phyloP scores from a whole-genome alignment of 768 basidiomycete genomes.

The Xerocomellus intermedius region DNA sequence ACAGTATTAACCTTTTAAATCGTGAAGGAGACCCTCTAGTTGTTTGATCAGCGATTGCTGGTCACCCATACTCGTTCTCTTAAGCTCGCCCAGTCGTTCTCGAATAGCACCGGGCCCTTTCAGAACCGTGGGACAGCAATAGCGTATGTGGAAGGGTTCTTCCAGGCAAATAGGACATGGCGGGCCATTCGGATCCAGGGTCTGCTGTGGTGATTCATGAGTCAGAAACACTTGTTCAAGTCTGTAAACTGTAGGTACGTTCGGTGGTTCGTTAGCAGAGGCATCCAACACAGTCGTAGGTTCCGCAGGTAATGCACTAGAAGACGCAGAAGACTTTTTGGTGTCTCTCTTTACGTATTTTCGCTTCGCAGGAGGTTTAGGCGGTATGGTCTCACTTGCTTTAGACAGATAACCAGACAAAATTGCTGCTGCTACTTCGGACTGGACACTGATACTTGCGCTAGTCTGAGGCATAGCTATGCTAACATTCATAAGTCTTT shows the following conservation, averaged over 20 bases:
- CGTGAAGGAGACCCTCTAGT: slow-evolving; percentile 36
- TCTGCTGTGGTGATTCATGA: background rate
- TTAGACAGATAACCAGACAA: slow-evolving; percentile 5
- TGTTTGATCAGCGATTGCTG: slow-evolving; percentile 38
- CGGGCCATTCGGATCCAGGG: slow-evolving; percentile 3
- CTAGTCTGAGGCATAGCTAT: slow-evolving; percentile 20
- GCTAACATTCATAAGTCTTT: slow-evolving; percentile 22
- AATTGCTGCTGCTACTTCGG: slow-evolving; percentile 22
- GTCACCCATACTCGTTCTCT: slow-evolving; percentile 22
- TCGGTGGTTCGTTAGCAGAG: background rate
- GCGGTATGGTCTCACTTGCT: slow-evolving; percentile 1
- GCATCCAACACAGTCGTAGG: background rate
- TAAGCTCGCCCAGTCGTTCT: slow-evolving; percentile 45
- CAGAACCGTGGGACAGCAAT: slow-evolving; percentile 47
- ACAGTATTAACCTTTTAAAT: slow-evolving; percentile 23
- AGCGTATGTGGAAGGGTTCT: slow-evolving; percentile 46
- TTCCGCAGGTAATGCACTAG: background rate
- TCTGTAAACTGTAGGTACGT: background rate
- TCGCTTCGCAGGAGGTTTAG: slow-evolving; percentile 7
- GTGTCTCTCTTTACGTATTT: slow-evolving; percentile 8
- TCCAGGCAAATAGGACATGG: slow-evolving; percentile 48
- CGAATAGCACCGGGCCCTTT: slow-evolving; percentile 44
- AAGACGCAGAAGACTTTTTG: slow-evolving; percentile 3
- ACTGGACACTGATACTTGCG: slow-evolving; percentile 15
- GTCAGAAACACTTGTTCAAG: background rate